phyloP scores from a whole-genome alignment of 805 yeast genomes.

The Yarrowia deformans region DNA sequence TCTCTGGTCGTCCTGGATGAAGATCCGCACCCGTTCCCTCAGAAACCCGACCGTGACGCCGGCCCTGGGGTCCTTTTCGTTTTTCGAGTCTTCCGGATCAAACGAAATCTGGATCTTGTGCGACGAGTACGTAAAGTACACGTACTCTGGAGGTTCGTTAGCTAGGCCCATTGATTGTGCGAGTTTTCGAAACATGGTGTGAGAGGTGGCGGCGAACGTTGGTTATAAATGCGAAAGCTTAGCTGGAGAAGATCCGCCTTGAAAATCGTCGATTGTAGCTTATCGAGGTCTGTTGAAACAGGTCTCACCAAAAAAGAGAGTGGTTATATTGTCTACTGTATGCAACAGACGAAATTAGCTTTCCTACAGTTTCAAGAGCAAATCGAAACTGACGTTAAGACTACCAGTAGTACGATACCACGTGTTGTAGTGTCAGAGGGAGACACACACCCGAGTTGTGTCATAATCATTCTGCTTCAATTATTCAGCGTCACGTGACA shows the following conservation, averaged over 20 bases:
- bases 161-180: slow-evolving; percentile 33
- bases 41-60: slow-evolving; percentile 74
- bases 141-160: slow-evolving; percentile 37
- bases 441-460: too few relatives aligned
- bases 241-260: neutral
- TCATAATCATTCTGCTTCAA: too few relatives aligned
- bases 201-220: neutral
- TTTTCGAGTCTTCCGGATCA: slow-evolving; percentile 78
- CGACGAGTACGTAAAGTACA: slow-evolving; percentile 21
- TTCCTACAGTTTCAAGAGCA: neutral
- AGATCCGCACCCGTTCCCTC: slow-evolving; percentile 61
- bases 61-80: slow-evolving; percentile 63
- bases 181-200: slow-evolving; percentile 22
- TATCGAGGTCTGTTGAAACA: neutral
- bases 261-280: neutral
- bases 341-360: neutral
- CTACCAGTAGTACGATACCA: too few relatives aligned
- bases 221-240: too few relatives aligned
- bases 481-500: too few relatives aligned
- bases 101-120: slow-evolving; percentile 50
- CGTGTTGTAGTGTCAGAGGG: too few relatives aligned
- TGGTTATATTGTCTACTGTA: too few relatives aligned
- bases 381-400: neutral
- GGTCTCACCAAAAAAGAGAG: too few relatives aligned
- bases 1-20: slow-evolving; percentile 55